Evolutionary conservation across 257 asterid species (phyloP), one percentile per base, ranked within the genome.

Genomic region (Solanum pimpinellifolium): DNA sequence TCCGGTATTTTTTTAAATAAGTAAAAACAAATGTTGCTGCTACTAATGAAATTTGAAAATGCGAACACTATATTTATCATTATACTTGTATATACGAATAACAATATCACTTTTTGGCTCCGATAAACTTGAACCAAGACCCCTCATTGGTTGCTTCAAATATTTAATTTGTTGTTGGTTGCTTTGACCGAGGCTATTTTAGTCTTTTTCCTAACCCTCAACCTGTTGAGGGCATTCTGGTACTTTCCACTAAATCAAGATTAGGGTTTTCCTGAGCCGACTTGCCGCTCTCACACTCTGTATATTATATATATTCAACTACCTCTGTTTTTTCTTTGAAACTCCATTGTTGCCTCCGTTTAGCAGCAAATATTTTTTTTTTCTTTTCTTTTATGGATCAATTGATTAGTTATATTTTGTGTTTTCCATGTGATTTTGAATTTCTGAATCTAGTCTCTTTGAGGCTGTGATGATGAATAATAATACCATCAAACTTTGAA

Each of bases 401-500:
- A 15, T 15, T 0, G 21, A 44, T 44, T 44, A 44, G 15, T 44
- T 44, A 44, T 11, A 44, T 44, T 44, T 44, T 44, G 15, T 1
- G 49, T 44, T 44, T 44, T 44, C 15, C 11, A 11, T 69, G 42
- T 70, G 42, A 31, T 70, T 31, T 15, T 73, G 80, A 9, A 73
- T 73, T 3, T 73, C 9, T 73, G 10, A 73, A 73, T 20, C 80
- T 70, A 8, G 11, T 29, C 15, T 70, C 0, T 10, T 59, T 31
- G 66, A 62, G 87, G 80, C 87, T 23, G 80, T 84, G 87, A 84
- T 42, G 87, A 60, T 1, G 56, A 84, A 66, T 2, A 60, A 65
- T 65, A 18, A 84, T 84, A 66, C 87, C 87, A 84, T 84, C 87
- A 84, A 84, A 84, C 87, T 84, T 8, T 62, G 87, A 84, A 66